Base-by-base conservation (phyloP, 2,329 filamentous ascomycete species). In the Apiospora malaysiana region DNA sequence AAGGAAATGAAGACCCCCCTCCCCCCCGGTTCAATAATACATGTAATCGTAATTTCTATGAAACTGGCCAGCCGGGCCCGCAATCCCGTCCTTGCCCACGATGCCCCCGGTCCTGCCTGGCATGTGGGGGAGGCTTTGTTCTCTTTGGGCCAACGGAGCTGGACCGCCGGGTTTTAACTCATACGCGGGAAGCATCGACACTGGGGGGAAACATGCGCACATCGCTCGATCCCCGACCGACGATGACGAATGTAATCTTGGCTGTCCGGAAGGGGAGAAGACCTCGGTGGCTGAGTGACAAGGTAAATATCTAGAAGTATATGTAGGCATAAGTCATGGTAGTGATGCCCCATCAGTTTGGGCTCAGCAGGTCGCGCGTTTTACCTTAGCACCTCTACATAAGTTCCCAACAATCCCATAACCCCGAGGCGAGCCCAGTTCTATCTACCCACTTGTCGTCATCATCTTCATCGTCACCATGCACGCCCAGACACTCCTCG, bases 401-500 rank as follows among this genome's bases (percentile, higher is more conserved):
- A 32, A 32, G 32, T 32, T 4, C 1, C 8, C 25, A 21, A 59
- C 25, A 32, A 59, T 27, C 8, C 9, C 2, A 59, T 21, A 59
- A 4, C 6, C 21, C 9, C 14, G n/a, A 32, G 25, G 32, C 32
- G 49, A 56, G 5, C 16, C 18, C 2, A 5, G 12, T 16, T 27
- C 10, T 18, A 45, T 5, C 16, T 16, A 25, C 49, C 12, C 51
- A 7, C 8, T 37, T 25, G 21, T 8, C 5, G 23, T n/a, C n/a
- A 37, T 16, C 21, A 68, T 68, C n/a, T n/a, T n/a, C 51, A 59
- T 21, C 1, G 14, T n/a, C n/a, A n/a, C 25, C 21, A 68, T 68
- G 67, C 47, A 68, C 46, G 12, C 67, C 46, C 46, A 18, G 16
- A 25, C 67, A 12, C 45, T 68, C 67, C 18, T 68, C 67, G 25